A percentile compares a stretch with the other conserved stretches of the same genome.
These are phyloP conservation scores for Daldinia sp. DNA, from an alignment of 2,329 filamentous ascomycete species.

Conservation along the genomic window DNA sequence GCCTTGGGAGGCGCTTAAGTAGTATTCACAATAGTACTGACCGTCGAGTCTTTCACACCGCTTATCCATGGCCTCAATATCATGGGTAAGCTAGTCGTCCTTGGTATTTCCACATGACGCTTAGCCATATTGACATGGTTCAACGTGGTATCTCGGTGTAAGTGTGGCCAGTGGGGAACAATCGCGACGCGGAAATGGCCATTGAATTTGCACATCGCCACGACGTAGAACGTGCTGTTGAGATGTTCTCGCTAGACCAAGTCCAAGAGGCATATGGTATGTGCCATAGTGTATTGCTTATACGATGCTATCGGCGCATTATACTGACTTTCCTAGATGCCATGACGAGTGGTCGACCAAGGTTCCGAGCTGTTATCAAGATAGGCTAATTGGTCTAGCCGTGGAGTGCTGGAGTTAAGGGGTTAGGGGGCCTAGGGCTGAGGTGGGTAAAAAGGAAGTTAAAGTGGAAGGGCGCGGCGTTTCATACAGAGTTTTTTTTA, in stretches of 20 bases:
- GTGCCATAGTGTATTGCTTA: background rate
- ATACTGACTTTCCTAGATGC: constrained; percentile 17
- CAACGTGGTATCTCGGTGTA: constrained; percentile 28
- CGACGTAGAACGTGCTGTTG: constrained; percentile 20
- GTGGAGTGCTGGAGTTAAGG: background rate
- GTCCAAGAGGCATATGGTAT: constrained; percentile 28
- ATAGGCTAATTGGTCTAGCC: background rate
- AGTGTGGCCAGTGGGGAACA: constrained; percentile 23
- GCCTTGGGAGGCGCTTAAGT: constrained; percentile 21
- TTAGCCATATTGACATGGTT: constrained; percentile 23
- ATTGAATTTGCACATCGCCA: constrained; percentile 28
- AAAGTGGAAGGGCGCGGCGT: background rate
- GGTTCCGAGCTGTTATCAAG: constrained; percentile 24
- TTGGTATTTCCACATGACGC: constrained; percentile 20
- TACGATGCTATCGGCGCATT: background rate
- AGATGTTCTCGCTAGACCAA: constrained; percentile 29
- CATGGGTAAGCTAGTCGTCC: constrained; percentile 34
- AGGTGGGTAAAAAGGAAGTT: constrained; percentile 2
- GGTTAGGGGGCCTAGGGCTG: background rate
- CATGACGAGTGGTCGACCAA: constrained; percentile 12
- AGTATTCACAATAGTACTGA: constrained; percentile 22
- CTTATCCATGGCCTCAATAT: constrained; percentile 31
- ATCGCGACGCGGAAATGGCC: constrained; percentile 25
- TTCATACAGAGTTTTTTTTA: background rate
- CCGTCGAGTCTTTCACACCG: constrained; percentile 21